Conservation (phyloP, 129 eudicot genomes). For the Flaveria sonorensis region DNA sequence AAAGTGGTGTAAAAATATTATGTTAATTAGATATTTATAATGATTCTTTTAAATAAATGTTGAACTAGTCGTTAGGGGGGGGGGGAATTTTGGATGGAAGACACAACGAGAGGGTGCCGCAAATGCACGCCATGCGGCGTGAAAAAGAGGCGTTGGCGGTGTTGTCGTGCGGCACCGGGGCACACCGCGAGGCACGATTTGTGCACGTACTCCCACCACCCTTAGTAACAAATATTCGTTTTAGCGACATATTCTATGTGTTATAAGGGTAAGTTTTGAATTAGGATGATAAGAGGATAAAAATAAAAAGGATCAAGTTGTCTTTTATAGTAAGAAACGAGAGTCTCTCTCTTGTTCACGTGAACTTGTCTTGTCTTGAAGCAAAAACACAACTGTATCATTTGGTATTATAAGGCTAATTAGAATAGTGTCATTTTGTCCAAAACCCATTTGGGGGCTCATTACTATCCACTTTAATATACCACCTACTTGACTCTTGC, state of each 20-base stretch:
- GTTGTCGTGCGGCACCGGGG: too few species aligned
- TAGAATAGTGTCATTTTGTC: constrained; percentile 44
- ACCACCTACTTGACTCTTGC: constrained; percentile 23
- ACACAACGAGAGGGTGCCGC: too few species aligned
- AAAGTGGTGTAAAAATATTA: too few species aligned
- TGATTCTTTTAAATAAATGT: too few species aligned
- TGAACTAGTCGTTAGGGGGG: too few species aligned
- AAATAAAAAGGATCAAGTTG: constrained; percentile 28
- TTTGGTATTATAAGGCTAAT: constrained; percentile 44
- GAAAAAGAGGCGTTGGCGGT: too few species aligned
- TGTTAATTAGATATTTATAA: too few species aligned
- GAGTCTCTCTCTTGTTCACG: constrained; percentile 41
- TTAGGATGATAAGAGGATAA: neutral
- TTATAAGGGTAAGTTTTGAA: neutral
- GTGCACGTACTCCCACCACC: too few species aligned
- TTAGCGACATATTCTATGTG: neutral
- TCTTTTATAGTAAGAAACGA: constrained; percentile 24
- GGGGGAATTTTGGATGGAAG: too few species aligned
- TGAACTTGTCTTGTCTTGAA: constrained; percentile 59
- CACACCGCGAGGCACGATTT: too few species aligned
- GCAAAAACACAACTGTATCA: constrained; percentile 53
- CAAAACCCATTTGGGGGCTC: constrained; percentile 34
- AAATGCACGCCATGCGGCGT: too few species aligned
- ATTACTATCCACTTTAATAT: constrained; percentile 27
- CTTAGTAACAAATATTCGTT: neutral